Evolutionary conservation across 805 yeast genomes (phyloP), one percentile per base, ranked within the genome.

Genomic region (Cyberlindnera suaveolens): DNA sequence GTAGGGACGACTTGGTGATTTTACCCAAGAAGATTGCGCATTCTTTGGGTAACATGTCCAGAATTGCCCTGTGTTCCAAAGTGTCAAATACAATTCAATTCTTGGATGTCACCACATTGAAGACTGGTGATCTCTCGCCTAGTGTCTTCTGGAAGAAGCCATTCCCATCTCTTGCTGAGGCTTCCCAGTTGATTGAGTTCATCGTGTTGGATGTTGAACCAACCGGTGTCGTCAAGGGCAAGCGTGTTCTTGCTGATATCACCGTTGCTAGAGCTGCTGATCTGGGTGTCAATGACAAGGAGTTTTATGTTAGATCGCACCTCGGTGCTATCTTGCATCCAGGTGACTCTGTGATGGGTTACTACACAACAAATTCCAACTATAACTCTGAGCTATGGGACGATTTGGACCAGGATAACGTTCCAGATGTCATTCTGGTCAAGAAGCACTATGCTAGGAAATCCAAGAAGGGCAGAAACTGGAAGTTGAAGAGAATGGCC

Each of bases 401-500:
- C 55, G 78, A 74, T 41, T 52, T 66, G 45, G 78, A 80, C 50
- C 65, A 73, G 8, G 75, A 73, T 46, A 80, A 81, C 50, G 66
- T 81, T 18, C 93, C 96, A 16, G 97, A 90, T 56, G 96, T 90
- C 39, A 75, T 88, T 2, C 64, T 90, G 49, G 95, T 91, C 44
- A 88, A 89, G 87, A 90, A 89, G 62, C 77, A 77, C 65, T 91
- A 89, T 70, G 74, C 81, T 37, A 82, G 96, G 72, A 84, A 82
- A 70, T 72, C 79, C 38, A 78, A 77, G 69, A 83, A 79, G 70
- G 77, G 81, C 73, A 81, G 91, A 75, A 72, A 73, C 65, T 87
- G 96, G 95, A 87, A 84, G 67, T 79, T 91, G 66, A 85, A 86
- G 81, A 85, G 98, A 75, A 90, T 91, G 96, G 98, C 98, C 32